Evolutionary conservation across 148 eudicot species (phyloP).

Genomic region (Fagopyrum tataricum): DNA sequence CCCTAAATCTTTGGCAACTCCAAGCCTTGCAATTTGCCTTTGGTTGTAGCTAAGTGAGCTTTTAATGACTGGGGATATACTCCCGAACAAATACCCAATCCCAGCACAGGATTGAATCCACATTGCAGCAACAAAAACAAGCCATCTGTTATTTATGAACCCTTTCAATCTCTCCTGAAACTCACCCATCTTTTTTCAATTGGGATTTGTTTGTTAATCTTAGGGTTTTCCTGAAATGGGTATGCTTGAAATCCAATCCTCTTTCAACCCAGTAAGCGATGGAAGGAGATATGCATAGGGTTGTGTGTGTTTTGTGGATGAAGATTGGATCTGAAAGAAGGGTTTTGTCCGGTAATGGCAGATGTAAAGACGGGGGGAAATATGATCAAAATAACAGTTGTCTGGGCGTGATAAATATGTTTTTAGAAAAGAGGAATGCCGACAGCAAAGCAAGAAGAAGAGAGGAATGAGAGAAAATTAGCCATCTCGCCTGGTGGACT

Average conservation of each 20-base stretch:
- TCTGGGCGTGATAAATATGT: slow-evolving; percentile 4
- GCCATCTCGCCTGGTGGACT: background rate
- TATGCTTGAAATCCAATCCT: background rate
- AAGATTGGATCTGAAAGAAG: slow-evolving; percentile 10
- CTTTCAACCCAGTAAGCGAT: background rate
- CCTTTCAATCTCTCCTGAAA: slow-evolving; percentile 35
- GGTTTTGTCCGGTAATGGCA: slow-evolving; percentile 2
- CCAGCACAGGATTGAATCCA: slow-evolving; percentile 97
- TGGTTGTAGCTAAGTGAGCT: slow-evolving; percentile 69
- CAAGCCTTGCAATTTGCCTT: slow-evolving; percentile 75
- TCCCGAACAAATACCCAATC: slow-evolving; percentile 87
- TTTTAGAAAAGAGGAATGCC: background rate
- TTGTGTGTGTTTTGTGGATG: slow-evolving; percentile 1
- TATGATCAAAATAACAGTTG: background rate
- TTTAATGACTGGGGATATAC: slow-evolving; percentile 79
- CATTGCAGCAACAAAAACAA: slow-evolving; percentile 90
- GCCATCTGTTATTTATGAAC: slow-evolving; percentile 67
- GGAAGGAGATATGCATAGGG: background rate
- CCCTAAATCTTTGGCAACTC: slow-evolving; percentile 89
- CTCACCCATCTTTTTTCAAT: slow-evolving; percentile 22
- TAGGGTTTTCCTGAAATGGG: slow-evolving; percentile 3
- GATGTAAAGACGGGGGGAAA: background rate
- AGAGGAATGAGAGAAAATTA: background rate
- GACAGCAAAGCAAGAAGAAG: slow-evolving; percentile 5
- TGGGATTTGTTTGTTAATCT: background rate